These are phyloP conservation scores for Anastatica hierochuntica DNA, from an alignment of 345 rosid species.

Conservation along the genomic window DNA sequence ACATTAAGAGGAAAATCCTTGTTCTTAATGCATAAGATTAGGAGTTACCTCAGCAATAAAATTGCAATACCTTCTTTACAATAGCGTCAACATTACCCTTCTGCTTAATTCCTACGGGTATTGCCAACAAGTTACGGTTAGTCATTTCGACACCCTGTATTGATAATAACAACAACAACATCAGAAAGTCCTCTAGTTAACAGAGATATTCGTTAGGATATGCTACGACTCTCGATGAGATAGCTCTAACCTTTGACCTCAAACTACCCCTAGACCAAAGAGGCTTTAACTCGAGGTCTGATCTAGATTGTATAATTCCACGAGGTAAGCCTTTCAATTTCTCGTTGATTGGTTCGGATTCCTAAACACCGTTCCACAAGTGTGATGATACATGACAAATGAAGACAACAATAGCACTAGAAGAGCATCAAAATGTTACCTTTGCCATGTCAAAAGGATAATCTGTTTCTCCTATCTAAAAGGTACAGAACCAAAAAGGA, in stretches of 20 bases:
- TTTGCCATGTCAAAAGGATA: constrained; percentile 43
- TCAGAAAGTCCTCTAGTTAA: not conserved
- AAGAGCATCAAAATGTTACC: too few relatives aligned
- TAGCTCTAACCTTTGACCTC: constrained; percentile 59
- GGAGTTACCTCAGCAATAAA: constrained; percentile 4
- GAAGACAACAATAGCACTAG: too few relatives aligned
- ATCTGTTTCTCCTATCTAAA: constrained; percentile 56
- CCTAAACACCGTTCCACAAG: constrained; percentile 29
- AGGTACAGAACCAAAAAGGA: constrained; percentile 3
- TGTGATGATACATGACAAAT: not conserved
- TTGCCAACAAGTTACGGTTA: constrained; percentile 58
- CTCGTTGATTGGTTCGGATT: constrained; percentile 30
- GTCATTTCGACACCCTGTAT: constrained; percentile 35
- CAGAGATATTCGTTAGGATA: not conserved
- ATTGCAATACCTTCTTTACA: constrained; percentile 62
- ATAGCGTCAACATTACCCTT: constrained; percentile 59
- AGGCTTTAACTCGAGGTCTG: constrained; percentile 84
- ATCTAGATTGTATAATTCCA: constrained; percentile 55
- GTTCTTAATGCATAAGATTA: constrained; percentile 5
- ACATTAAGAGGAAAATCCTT: constrained; percentile 11
- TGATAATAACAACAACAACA: not conserved
- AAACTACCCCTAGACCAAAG: constrained; percentile 79
- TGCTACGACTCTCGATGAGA: not conserved
- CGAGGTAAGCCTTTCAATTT: constrained; percentile 50
- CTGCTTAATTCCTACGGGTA: constrained; percentile 87